Conservation (phyloP, 352 stramenopile genomes). For the Pythium utonaiense region DNA sequence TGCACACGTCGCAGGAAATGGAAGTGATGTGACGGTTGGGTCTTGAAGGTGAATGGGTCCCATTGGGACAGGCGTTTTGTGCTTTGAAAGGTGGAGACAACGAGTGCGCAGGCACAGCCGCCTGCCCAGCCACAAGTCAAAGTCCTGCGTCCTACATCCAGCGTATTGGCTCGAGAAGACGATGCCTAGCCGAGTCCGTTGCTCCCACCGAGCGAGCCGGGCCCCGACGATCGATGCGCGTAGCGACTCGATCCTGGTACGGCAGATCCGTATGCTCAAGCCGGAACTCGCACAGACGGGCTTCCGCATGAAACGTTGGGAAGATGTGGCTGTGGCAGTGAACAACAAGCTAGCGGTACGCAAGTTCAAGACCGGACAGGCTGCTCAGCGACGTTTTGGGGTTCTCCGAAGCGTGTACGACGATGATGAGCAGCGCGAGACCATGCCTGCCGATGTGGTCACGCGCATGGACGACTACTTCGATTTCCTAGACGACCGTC, state of each 20-base stretch:
- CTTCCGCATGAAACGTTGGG: conserved; percentile 8
- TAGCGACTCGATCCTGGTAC: neutral
- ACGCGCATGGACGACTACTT: conserved; percentile 4
- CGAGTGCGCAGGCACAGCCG: too few species aligned
- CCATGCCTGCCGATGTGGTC: neutral
- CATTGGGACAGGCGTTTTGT: too few species aligned
- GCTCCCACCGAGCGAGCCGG: too few species aligned
- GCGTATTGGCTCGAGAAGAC: too few species aligned
- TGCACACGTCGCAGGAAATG: neutral
- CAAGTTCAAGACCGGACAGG: neutral
- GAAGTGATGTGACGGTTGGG: too few species aligned
- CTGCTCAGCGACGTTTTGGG: neutral
- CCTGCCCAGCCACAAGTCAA: too few species aligned
- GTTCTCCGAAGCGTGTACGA: neutral
- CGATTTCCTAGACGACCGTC: neutral
- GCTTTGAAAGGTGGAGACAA: too few species aligned
- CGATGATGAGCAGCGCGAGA: neutral
- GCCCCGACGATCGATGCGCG: neutral
- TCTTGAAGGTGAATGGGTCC: too few species aligned
- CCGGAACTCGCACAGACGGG: conserved; percentile 6
- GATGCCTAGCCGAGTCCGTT: neutral
- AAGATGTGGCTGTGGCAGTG: neutral
- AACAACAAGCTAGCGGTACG: conserved; percentile 3
- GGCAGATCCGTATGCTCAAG: conserved; percentile 10
- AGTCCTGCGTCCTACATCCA: too few species aligned